A percentile compares a stretch with the other conserved stretches of the same genome.
Conservation (phyloP, 2,329 filamentous ascomycete species). For the Ramularia endophylla region DNA sequence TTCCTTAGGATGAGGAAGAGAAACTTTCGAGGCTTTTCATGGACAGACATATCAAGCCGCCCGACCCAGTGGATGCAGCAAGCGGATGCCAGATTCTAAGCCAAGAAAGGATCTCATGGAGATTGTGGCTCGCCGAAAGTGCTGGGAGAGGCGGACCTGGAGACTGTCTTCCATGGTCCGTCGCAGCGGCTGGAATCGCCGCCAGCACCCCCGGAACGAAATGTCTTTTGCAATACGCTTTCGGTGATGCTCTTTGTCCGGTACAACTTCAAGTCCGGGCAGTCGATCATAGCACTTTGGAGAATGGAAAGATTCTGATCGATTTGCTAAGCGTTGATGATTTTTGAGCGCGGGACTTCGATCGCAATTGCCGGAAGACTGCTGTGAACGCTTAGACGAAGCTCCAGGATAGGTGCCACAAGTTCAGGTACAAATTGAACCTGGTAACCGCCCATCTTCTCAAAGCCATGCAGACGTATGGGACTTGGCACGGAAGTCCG, state of each 20-base stretch:
- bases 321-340: conserved; percentile 94
- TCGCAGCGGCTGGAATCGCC: conserved; percentile 67
- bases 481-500: too few relatives aligned
- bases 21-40: too few relatives aligned
- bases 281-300: conserved; percentile 95
- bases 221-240: conserved; percentile 84
- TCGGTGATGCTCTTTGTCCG: conserved; percentile 74
- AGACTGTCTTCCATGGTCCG: conserved; percentile 64
- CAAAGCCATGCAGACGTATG: conserved; percentile 69
- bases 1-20: too few relatives aligned
- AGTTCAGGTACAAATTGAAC: conserved; percentile 95
- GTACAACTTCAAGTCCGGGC: conserved; percentile 81
- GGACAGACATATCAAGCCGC: too few relatives aligned
- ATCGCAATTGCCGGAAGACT: conserved; percentile 84
- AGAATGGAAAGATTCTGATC: conserved; percentile 88
- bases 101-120: too few relatives aligned
- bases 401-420: conserved; percentile 83
- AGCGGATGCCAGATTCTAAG: too few relatives aligned
- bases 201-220: conserved; percentile 79
- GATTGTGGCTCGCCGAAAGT: too few relatives aligned
- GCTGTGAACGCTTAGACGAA: conserved; percentile 93
- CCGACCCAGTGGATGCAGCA: too few relatives aligned
- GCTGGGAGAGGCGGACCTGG: too few relatives aligned
- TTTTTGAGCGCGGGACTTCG: conserved; percentile 94
- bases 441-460: conserved; percentile 90